Conservation (phyloP, 1,284 basidiomycete genomes). For the Rhodotorula sp. region DNA sequence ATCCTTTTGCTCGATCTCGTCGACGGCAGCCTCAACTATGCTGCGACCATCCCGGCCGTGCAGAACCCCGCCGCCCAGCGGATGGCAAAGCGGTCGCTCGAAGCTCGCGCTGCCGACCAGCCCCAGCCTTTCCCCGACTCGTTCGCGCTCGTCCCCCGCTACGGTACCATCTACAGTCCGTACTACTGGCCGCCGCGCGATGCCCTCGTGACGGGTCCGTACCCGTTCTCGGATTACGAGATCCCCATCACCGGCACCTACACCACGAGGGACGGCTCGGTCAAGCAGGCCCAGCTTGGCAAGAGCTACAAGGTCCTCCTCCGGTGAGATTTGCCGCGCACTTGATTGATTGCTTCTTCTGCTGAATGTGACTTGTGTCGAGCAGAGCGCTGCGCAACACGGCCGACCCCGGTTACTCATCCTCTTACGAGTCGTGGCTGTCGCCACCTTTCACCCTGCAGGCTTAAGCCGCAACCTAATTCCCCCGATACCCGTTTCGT, state of each 20-base stretch:
- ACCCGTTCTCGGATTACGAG: slow-evolving; percentile 23
- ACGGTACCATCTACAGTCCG: slow-evolving; percentile 21
- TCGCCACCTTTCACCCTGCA: slow-evolving; percentile 5
- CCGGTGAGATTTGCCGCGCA: slow-evolving; percentile 11
- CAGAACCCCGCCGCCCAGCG: slow-evolving; percentile 18
- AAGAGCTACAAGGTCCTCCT: slow-evolving; percentile 34
- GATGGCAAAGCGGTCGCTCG: slow-evolving; percentile 17
- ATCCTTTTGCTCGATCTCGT: slow-evolving; percentile 31
- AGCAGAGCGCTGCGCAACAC: slow-evolving; percentile 33
- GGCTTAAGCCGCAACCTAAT: background rate
- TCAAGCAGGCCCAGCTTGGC: background rate
- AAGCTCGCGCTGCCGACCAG: background rate
- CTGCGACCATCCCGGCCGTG: slow-evolving; percentile 24
- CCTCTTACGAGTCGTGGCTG: slow-evolving; percentile 38
- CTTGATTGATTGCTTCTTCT: too few relatives aligned
- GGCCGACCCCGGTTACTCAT: slow-evolving; percentile 21
- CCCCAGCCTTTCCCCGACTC: slow-evolving; percentile 13
- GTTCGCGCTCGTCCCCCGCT: slow-evolving; percentile 18
- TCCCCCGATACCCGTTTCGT: too few relatives aligned
- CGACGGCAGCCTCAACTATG: slow-evolving; percentile 21
- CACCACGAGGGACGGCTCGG: slow-evolving; percentile 12
- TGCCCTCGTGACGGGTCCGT: slow-evolving; percentile 22
- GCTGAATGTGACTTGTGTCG: background rate
- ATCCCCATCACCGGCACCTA: slow-evolving; percentile 21
- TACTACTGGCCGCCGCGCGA: slow-evolving; percentile 23